A percentile compares a stretch with the other conserved stretches of the same genome.
Conservation (phyloP, 2,329 filamentous ascomycete species). For the Colletotrichum limetticola region DNA sequence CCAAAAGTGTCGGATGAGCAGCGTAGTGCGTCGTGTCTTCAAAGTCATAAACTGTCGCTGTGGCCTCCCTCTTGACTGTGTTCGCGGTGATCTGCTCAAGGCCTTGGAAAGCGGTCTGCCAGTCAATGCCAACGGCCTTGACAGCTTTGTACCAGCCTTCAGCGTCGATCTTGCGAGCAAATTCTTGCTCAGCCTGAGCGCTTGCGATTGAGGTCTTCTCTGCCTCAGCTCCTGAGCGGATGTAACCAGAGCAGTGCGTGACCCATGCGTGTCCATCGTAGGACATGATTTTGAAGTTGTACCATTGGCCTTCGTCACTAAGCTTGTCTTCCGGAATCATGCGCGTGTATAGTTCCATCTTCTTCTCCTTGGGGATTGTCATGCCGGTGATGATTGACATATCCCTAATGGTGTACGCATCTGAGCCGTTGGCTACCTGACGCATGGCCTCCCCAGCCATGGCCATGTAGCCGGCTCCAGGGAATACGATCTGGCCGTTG, state of each 20-base stretch:
- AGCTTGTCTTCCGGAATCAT: constrained; percentile 37
- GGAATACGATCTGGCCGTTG: constrained; percentile 25
- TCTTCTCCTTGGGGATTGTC: constrained; percentile 39
- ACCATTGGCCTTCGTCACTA: constrained; percentile 38
- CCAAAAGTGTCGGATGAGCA: constrained; percentile 15
- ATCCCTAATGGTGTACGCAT: constrained; percentile 43
- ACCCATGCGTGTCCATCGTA: constrained; percentile 42
- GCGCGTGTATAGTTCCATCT: constrained; percentile 46
- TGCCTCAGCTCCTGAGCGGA: constrained; percentile 11
- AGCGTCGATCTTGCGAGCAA: background rate
- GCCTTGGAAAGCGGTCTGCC: constrained; percentile 16
- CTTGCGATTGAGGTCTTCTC: background rate
- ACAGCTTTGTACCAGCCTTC: constrained; percentile 24
- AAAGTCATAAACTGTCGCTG: constrained; percentile 22
- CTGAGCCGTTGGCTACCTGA: constrained; percentile 5
- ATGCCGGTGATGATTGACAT: constrained; percentile 44
- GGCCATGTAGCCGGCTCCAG: constrained; percentile 20
- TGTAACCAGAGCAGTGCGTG: constrained; percentile 39
- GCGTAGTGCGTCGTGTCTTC: constrained; percentile 23
- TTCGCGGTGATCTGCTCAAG: constrained; percentile 18
- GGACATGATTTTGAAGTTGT: constrained; percentile 47
- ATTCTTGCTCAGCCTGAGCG: constrained; percentile 9
- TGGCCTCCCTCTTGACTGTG: background rate
- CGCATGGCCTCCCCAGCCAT: constrained; percentile 24
- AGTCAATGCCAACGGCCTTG: constrained; percentile 21